These are phyloP conservation scores for Aspergillus quadrilineatus DNA, from an alignment of 2,329 filamentous ascomycete genomes.

Conservation along the genomic window DNA sequence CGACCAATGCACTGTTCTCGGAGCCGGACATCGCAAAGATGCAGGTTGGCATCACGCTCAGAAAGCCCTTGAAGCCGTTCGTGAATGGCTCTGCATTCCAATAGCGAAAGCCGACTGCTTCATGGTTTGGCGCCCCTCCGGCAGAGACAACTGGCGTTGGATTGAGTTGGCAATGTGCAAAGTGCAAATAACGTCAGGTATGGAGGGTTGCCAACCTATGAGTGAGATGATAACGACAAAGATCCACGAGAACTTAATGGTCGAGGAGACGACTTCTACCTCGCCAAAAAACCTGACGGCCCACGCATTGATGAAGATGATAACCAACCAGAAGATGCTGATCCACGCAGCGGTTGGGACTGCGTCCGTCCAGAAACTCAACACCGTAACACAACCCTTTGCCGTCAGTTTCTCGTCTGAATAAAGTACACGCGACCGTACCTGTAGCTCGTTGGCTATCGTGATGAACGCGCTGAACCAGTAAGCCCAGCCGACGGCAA, in stretches of 20 bases:
- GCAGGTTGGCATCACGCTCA: constrained; percentile 37
- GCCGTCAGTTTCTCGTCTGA: background rate
- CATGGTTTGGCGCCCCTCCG: constrained; percentile 42
- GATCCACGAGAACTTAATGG: constrained; percentile 50
- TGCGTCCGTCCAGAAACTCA: constrained; percentile 46
- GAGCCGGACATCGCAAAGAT: constrained; percentile 44
- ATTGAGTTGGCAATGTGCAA: constrained; percentile 7
- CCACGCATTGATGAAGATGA: constrained; percentile 45
- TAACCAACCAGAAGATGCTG: constrained; percentile 44
- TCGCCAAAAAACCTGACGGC: constrained; percentile 48
- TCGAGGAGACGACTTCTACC: constrained; percentile 45
- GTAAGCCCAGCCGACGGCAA: constrained; percentile 50
- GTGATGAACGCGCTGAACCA: constrained; percentile 47
- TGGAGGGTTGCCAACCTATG: constrained; percentile 21
- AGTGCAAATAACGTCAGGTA: background rate
- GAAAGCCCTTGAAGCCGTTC: constrained; percentile 47
- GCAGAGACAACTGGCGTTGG: constrained; percentile 40
- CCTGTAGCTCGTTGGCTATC: constrained; percentile 44
- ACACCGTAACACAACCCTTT: constrained; percentile 40
- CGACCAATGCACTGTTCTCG: constrained; percentile 45
- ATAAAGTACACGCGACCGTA: background rate
- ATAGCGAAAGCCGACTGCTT: constrained; percentile 46
- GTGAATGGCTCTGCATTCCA: constrained; percentile 46
- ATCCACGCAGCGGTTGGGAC: constrained; percentile 47
- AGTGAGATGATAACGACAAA: constrained; percentile 49